phyloP scores from a whole-genome alignment of 75 land plant species.

The Sequoiadendron giganteum region DNA sequence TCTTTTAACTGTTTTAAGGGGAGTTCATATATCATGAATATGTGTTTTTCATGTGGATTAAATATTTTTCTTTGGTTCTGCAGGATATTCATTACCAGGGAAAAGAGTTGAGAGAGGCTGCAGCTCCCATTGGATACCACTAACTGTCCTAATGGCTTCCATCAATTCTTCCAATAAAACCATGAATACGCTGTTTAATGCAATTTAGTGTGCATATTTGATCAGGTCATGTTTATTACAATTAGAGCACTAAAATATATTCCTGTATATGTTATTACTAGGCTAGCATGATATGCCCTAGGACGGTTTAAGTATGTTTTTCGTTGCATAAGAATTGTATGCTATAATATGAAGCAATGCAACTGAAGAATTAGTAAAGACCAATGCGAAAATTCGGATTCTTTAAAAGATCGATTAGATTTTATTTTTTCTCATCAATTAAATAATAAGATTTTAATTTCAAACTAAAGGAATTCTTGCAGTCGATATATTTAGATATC shows the following conservation, averaged over 20 bases:
- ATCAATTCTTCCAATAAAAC: not conserved
- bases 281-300: not conserved
- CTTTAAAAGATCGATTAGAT: not conserved
- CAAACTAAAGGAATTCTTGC: too few relatives aligned
- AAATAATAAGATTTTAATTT: too few relatives aligned
- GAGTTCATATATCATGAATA: not conserved
- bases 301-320: not conserved
- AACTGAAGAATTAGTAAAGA: not conserved
- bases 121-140: conserved; percentile 83
- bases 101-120: conserved; percentile 64
- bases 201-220: not conserved
- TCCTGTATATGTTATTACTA: not conserved
- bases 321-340: not conserved
- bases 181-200: not conserved
- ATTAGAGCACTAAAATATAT: too few relatives aligned
- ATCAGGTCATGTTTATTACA: not conserved
- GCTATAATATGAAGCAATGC: not conserved
- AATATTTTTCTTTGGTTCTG: not conserved
- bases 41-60: not conserved
- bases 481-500: too few relatives aligned
- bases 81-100: conserved; percentile 83
- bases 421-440: not conserved
- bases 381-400: not conserved
- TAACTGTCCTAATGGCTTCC: conserved; percentile 12
- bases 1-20: not conserved